Base-by-base conservation (phyloP, 495 filamentous ascomycete species). In the Aspergillus steynii region DNA sequence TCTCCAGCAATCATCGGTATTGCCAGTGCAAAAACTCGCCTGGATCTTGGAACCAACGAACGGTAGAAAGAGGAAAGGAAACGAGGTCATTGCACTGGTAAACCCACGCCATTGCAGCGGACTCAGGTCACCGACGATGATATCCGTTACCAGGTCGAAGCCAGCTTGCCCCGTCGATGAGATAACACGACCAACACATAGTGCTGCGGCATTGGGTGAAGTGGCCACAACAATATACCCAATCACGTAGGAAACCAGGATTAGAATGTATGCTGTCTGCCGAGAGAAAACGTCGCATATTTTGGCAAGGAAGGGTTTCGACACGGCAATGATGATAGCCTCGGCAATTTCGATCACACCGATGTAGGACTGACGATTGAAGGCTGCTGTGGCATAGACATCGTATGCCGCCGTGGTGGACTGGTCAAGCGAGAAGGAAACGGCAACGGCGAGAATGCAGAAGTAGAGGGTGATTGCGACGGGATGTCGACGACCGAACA, bases 61-160 rank as follows among this genome's bases (percentile, higher is more conserved):
- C 83, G 86, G 56, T 77, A 75, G 53, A 9, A 87, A 83, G 31
- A 65, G 45, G 72, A 83, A 85, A 3, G 86, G 86, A 3, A 83
- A 83, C 25, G 68, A 71, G 26, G 74, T 63, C 62, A 82, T 85
- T 5, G 81, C 84, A 58, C 81, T 78, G 61, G 82, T 77, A 45
- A 88, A 65, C 7, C 73, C 78, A 72, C 86, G 76, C 73, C 87
- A 85, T 50, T 79, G 77, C 50, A 88, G 70, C 9, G 73, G 68
- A 0, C 86, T 83, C 2, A 82, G 83, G 65, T 89, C 86, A 61
- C 83, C 84, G 56, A 85, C 78, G 70, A 89, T 85, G 62, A 87
- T 71, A 51, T 73, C 72, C 31, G 82, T 73, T 10, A 73, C 69
- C 75, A 85, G 80, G 45, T 70, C 73, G 27, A 86, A 63, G 28